These are phyloP conservation scores for Suhomyces yuchorum DNA, from an alignment of 1,139 yeast genomes.

Conservation along the genomic window DNA sequence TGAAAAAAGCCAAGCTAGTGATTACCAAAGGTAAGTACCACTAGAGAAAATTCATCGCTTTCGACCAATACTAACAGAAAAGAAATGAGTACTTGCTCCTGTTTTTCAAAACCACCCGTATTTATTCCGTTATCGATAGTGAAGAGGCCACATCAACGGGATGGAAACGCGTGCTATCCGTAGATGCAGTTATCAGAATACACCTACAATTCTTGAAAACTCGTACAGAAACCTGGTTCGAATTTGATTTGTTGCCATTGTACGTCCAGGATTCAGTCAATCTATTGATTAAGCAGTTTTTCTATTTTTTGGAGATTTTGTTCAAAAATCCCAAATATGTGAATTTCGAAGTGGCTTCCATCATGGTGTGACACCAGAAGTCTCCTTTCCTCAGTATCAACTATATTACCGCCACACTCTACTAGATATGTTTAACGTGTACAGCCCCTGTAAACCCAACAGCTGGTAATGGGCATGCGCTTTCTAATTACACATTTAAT, in stretches of 20 bases:
- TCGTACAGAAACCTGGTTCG: background rate
- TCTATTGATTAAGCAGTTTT: constrained; percentile 1
- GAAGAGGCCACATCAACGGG: background rate
- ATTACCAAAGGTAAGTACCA: constrained; percentile 4
- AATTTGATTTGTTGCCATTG: background rate
- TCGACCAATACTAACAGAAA: background rate
- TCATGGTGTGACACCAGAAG: constrained; percentile 2
- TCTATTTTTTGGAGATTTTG: constrained; percentile 10
- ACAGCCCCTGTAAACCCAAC: too few relatives aligned
- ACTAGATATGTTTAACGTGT: too few relatives aligned
- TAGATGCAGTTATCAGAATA: constrained; percentile 4
- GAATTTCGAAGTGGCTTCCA: constrained; percentile 3
- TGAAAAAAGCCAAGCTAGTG: constrained; percentile 1
- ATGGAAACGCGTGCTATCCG: background rate
- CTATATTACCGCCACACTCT: too few relatives aligned
- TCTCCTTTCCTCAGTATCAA: too few relatives aligned
- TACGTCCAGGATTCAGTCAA: constrained; percentile 6
- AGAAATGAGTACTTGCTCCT: constrained; percentile 4
- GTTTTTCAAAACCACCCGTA: constrained; percentile 5
- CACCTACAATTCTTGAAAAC: constrained; percentile 10
- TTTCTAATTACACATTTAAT: too few relatives aligned
- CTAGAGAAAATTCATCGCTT: background rate
- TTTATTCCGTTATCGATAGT: background rate
- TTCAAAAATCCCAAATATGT: constrained; percentile 6
- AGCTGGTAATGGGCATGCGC: too few relatives aligned